Percentiles rank a stretch among this genome's conserved stretches.
These are phyloP conservation scores for Ophiostoma sp. DNA, from an alignment of 2,329 filamentous ascomycete genomes.

Conservation along the genomic window DNA sequence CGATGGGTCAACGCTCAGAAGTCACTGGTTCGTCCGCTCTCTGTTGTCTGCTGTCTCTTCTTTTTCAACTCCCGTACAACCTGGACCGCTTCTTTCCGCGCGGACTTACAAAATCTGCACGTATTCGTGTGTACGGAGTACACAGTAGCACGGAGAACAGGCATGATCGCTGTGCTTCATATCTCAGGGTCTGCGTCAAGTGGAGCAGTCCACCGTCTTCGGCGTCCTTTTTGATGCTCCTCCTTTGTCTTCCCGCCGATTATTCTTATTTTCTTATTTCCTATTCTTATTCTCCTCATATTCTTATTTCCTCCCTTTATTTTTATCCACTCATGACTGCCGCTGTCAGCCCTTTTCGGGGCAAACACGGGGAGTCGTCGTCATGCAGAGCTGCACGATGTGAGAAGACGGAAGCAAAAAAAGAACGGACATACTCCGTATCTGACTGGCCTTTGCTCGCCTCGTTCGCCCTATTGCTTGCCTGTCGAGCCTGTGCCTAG, in stretches of 20 bases:
- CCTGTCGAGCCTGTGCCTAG: neutral
- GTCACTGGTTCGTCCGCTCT: neutral
- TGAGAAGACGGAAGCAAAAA: neutral
- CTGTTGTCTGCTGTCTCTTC: neutral
- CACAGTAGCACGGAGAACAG: neutral
- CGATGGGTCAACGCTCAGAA: too few species aligned
- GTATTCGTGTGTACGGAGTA: neutral
- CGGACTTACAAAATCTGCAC: neutral
- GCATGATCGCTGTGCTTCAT: neutral
- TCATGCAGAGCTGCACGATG: neutral
- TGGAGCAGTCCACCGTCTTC: neutral
- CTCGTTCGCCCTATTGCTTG: too few species aligned
- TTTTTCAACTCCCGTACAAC: neutral
- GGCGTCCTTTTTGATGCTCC: neutral
- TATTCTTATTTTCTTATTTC: neutral
- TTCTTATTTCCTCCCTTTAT: neutral
- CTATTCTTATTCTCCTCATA: neutral
- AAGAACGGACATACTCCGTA: neutral
- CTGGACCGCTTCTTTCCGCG: slow-evolving; percentile 5
- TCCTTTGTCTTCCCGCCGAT: neutral
- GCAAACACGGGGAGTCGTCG: neutral
- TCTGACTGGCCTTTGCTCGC: neutral
- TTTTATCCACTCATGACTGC: neutral
- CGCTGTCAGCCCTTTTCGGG: neutral
- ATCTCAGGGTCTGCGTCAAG: slow-evolving; percentile 4